Percentiles rank a stretch among this genome's conserved stretches.
Conservation (phyloP, 345 rosid species). For the Combretum micranthum region DNA sequence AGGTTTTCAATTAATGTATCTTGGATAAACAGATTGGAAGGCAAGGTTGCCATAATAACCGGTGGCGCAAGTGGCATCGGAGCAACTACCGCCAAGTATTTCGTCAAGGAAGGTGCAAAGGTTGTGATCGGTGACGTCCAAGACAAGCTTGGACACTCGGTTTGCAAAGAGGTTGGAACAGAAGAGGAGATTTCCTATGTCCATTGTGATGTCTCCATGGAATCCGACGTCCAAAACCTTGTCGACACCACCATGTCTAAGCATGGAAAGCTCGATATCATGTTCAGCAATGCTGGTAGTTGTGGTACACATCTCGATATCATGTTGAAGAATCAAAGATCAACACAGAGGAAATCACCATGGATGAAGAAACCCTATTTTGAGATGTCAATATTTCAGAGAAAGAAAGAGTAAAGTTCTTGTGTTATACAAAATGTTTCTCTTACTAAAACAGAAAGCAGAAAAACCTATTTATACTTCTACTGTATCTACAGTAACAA, state of each 20-base stretch:
- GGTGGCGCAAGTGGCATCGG: constrained; percentile 28
- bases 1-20: too few relatives aligned
- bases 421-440: too few relatives aligned
- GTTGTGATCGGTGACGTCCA: constrained; percentile 27
- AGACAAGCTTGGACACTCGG: constrained; percentile 23
- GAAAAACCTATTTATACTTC: too few relatives aligned
- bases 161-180: constrained; percentile 10
- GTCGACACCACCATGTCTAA: constrained; percentile 16
- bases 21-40: constrained; percentile 17
- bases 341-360: too few relatives aligned
- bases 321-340: too few relatives aligned
- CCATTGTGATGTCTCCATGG: constrained; percentile 21
- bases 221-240: constrained; percentile 14
- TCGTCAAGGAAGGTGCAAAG: constrained; percentile 19
- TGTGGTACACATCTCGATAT: background rate
- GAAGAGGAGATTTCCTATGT: constrained; percentile 11
- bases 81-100: constrained; percentile 13
- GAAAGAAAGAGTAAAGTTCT: too few relatives aligned
- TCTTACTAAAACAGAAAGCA: too few relatives aligned
- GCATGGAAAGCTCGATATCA: constrained; percentile 27
- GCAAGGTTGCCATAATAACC: constrained; percentile 28
- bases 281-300: constrained; percentile 25
- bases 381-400: too few relatives aligned
- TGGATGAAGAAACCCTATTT: too few relatives aligned
- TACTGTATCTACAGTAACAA: too few relatives aligned